Evolutionary conservation across 176 grass and related monocot genomes (phyloP).

Genomic region (Aegilops sharonensis): DNA sequence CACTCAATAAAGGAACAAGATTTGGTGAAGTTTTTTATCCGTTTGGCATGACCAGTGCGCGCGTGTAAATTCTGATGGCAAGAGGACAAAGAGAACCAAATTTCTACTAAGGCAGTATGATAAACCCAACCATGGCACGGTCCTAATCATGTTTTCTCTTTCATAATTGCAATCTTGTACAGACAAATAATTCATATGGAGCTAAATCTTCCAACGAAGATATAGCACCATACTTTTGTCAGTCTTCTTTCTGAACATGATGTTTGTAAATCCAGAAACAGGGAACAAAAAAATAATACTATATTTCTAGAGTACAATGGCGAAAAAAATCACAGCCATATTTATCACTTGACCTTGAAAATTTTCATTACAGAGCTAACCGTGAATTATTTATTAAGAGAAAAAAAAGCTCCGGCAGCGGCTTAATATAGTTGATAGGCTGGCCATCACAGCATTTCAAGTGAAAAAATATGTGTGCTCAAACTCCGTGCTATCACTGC

Average conservation of each 20-base stretch:
- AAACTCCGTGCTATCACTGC: slow-evolving; percentile 29
- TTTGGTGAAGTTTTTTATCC: background rate
- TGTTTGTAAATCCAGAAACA: background rate
- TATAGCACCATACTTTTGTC: background rate
- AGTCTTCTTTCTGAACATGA: background rate
- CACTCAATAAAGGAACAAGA: background rate
- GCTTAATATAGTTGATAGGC: slow-evolving; percentile 27
- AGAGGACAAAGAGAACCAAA: background rate
- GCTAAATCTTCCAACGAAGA: background rate
- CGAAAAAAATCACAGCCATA: background rate
- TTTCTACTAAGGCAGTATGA: background rate
- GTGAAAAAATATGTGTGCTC: slow-evolving; percentile 5
- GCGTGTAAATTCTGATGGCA: background rate
- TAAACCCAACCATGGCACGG: background rate
- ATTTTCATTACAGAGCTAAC: background rate
- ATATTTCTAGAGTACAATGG: background rate
- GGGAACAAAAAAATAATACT: background rate
- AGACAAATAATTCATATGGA: background rate
- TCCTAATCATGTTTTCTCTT: background rate
- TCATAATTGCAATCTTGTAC: background rate
- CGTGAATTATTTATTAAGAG: background rate
- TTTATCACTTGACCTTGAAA: slow-evolving; percentile 25
- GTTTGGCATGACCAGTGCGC: background rate
- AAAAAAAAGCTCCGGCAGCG: slow-evolving; percentile 48
- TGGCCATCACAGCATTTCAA: slow-evolving; percentile 45